A percentile compares a stretch with the other conserved stretches of the same genome.
These are phyloP conservation scores for Solidago caesia DNA, from an alignment of 129 eudicot species.

Conservation along the genomic window DNA sequence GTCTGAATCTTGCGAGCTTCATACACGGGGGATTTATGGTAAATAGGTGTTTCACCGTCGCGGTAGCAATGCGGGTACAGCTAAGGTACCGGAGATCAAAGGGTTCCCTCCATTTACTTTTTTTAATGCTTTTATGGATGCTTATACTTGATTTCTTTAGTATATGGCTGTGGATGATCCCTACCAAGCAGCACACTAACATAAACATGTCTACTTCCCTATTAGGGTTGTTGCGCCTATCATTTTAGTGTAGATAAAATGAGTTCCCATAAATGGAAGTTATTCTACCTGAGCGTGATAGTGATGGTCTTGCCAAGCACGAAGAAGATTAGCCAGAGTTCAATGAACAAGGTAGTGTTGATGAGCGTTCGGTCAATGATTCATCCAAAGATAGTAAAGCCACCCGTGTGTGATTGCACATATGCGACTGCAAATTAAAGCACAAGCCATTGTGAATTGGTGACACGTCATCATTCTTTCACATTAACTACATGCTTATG, in stretches of 20 bases:
- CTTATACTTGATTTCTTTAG: neutral
- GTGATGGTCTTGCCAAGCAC: conserved; percentile 57
- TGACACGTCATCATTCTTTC: neutral
- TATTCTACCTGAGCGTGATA: conserved; percentile 19
- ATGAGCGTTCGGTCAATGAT: conserved; percentile 59
- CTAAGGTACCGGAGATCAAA: no score
- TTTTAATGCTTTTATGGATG: neutral
- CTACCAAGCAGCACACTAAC: neutral
- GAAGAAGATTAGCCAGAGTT: conserved; percentile 55
- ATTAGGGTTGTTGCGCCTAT: neutral
- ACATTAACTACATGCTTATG: neutral
- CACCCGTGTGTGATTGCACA: conserved; percentile 65
- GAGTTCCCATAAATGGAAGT: no score
- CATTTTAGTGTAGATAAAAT: no score
- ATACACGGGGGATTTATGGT: no score
- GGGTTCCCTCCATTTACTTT: no score
- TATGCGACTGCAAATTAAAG: conserved; percentile 45
- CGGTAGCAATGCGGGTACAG: no score
- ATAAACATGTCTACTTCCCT: neutral
- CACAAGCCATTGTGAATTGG: neutral
- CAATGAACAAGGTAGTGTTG: conserved; percentile 58
- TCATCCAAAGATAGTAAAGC: conserved; percentile 66
- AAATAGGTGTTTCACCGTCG: no score
- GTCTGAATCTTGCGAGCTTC: no score
- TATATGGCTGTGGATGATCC: neutral